Percentiles rank a stretch among this genome's conserved stretches.
Conservation (phyloP, 805 yeast species). For the Cyberlindnera euphorbiiphila region DNA sequence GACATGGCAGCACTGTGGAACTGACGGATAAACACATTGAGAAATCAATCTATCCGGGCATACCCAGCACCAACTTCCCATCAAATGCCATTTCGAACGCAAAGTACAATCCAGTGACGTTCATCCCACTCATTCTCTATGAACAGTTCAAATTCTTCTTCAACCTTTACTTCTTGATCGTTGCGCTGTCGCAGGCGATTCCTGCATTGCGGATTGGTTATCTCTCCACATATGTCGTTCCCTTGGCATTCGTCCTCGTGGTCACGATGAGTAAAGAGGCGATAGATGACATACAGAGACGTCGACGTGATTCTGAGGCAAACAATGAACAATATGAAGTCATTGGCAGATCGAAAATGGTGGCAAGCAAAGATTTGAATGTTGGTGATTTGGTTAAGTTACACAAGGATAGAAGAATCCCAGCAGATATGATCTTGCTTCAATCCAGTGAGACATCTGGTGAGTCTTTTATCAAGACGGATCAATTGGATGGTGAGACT, state of each 20-base stretch:
- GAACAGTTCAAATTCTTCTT: slow-evolving; percentile 97
- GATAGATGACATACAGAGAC: slow-evolving; percentile 84
- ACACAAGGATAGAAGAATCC: slow-evolving; percentile 80
- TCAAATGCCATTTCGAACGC: slow-evolving; percentile 90
- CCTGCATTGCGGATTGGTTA: slow-evolving; percentile 93
- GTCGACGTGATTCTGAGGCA: slow-evolving; percentile 86
- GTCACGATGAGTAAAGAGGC: slow-evolving; percentile 97
- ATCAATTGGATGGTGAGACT: slow-evolving; percentile 97
- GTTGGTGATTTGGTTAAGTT: slow-evolving; percentile 85
- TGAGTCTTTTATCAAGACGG: slow-evolving; percentile 92
- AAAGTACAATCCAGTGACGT: slow-evolving; percentile 83
- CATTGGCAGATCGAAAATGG: slow-evolving; percentile 40
- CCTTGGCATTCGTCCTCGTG: slow-evolving; percentile 84
- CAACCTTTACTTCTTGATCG: slow-evolving; percentile 85
- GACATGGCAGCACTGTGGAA: slow-evolving; percentile 18
- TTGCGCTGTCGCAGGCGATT: slow-evolving; percentile 88
- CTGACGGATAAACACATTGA: slow-evolving; percentile 32
- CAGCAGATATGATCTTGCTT: slow-evolving; percentile 86
- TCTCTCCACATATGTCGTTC: slow-evolving; percentile 87
- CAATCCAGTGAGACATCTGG: slow-evolving; percentile 81
- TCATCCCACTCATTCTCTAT: slow-evolving; percentile 82
- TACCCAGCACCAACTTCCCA: slow-evolving; percentile 40
- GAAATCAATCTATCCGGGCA: slow-evolving; percentile 41
- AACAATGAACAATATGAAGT: slow-evolving; percentile 82
- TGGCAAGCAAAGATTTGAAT: slow-evolving; percentile 56